These are phyloP conservation scores for Epithele typhae DNA, from an alignment of 768 basidiomycete genomes.

Conservation along the genomic window DNA sequence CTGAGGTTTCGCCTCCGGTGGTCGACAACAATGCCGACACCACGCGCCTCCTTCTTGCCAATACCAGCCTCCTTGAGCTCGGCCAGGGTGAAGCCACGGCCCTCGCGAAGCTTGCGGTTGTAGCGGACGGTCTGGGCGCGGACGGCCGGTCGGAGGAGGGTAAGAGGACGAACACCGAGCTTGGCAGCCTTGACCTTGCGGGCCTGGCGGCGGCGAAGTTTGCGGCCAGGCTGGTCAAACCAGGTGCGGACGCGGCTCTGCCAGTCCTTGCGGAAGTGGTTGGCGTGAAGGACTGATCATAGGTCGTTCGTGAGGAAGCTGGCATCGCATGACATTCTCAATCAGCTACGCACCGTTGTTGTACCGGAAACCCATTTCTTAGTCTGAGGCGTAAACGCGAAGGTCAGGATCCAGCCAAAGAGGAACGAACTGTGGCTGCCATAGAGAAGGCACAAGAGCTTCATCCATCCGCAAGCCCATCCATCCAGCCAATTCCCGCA, in stretches of 20 bases:
- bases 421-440: constrained; percentile 4
- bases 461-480: constrained; percentile 20
- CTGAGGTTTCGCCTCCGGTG: constrained; percentile 95
- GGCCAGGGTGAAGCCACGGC: constrained; percentile 90
- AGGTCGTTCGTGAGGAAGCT: not conserved
- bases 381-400: constrained; percentile 32
- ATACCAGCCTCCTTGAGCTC: constrained; percentile 97
- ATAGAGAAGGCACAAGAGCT: too few relatives aligned
- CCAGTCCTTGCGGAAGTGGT: constrained; percentile 99
- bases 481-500: constrained; percentile 23
- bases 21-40: constrained; percentile 93
- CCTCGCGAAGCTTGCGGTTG: constrained; percentile 96
- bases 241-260: constrained; percentile 93
- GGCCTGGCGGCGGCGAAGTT: constrained; percentile 90
- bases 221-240: constrained; percentile 99
- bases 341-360: constrained; percentile 73
- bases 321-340: too few relatives aligned
- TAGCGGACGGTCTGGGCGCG: constrained; percentile 95
- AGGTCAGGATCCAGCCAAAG: constrained; percentile 15
- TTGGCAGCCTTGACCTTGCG: constrained; percentile 87
- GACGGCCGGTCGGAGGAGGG: constrained; percentile 93
- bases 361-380: constrained; percentile 72
- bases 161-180: constrained; percentile 88
- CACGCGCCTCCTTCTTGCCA: constrained; percentile 87
- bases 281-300: constrained; percentile 73